A percentile compares a stretch with the other conserved stretches of the same genome.
These are phyloP conservation scores for Pisolithus albus DNA, from an alignment of 768 basidiomycete species.

Conservation along the genomic window DNA sequence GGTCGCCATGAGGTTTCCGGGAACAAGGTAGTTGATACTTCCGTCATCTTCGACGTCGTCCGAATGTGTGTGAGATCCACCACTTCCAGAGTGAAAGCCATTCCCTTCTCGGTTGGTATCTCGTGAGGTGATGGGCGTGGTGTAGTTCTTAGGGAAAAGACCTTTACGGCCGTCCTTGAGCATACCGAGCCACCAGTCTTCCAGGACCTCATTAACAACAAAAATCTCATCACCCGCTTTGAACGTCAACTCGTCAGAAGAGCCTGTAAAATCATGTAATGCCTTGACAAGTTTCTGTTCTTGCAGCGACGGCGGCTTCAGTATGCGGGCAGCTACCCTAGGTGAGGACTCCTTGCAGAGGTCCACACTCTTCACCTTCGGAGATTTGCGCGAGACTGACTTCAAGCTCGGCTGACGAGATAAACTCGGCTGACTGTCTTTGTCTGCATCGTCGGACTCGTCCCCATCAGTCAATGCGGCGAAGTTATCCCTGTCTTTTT, in stretches of 20 bases:
- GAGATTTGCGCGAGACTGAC: conserved; percentile 23
- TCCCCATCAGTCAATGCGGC: conserved; percentile 46
- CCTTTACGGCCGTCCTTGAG: conserved; percentile 57
- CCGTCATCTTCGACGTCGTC: conserved; percentile 22
- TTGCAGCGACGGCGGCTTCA: conserved; percentile 45
- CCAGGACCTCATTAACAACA: conserved; percentile 73
- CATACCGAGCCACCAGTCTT: conserved; percentile 91
- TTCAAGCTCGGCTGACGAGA: conserved; percentile 32
- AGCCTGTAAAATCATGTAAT: conserved; percentile 67
- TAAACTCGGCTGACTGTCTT: conserved; percentile 16
- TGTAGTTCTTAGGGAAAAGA: conserved; percentile 76
- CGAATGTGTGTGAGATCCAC: conserved; percentile 1
- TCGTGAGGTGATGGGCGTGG: conserved; percentile 20
- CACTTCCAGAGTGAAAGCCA: background rate
- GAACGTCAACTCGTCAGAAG: conserved; percentile 74
- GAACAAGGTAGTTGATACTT: conserved; percentile 9
- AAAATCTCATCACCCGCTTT: conserved; percentile 66
- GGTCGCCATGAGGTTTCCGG: conserved; percentile 11
- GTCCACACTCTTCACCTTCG: conserved; percentile 20
- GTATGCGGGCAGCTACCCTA: conserved; percentile 31
- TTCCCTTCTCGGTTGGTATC: background rate
- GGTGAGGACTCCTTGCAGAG: conserved; percentile 24
- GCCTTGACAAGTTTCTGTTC: conserved; percentile 58
- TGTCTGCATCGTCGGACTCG: conserved; percentile 21
- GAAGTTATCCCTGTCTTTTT: conserved; percentile 59